Conservation (phyloP, 805 yeast species). For the Saturnispora galanensis region DNA sequence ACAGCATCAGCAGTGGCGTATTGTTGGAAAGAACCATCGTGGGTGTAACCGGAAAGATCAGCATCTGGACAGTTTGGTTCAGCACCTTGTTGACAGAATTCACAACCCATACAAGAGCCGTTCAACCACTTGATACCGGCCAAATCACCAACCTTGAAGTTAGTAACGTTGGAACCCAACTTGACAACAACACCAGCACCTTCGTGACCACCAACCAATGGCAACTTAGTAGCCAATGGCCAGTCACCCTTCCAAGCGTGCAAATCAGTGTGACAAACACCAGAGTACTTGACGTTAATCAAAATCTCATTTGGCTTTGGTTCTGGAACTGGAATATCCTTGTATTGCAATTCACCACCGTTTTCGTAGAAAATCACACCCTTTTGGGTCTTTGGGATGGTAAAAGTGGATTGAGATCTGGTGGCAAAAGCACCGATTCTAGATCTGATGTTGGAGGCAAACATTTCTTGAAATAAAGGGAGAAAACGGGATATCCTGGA, state of each 20-base stretch:
- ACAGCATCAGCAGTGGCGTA: constrained; percentile 45
- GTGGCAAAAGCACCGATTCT: constrained; percentile 13
- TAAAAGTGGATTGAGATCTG: constrained; percentile 22
- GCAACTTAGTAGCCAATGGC: constrained; percentile 51
- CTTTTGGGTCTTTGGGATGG: constrained; percentile 55
- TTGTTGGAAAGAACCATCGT: constrained; percentile 52
- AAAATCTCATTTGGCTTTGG: constrained; percentile 58
- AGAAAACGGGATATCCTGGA: background rate
- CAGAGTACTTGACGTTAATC: constrained; percentile 60
- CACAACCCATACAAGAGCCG: constrained; percentile 58
- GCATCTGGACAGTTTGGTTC: constrained; percentile 64
- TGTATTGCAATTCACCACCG: constrained; percentile 55
- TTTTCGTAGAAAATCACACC: constrained; percentile 61
- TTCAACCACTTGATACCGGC: constrained; percentile 66
- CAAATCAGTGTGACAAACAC: constrained; percentile 68
- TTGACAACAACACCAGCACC: constrained; percentile 67
- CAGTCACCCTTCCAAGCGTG: constrained; percentile 71
- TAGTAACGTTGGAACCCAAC: constrained; percentile 47
- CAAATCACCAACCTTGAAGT: constrained; percentile 53
- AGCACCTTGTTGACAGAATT: constrained; percentile 46
- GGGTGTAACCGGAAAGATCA: constrained; percentile 66
- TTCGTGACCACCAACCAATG: constrained; percentile 65
- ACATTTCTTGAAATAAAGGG: constrained; percentile 12
- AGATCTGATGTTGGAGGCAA: constrained; percentile 15
- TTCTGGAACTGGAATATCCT: constrained; percentile 62